Percentiles rank a stretch among this genome's conserved stretches.
phyloP scores from a whole-genome alignment of 495 filamentous ascomycete genomes.

The Podospora bellae-mahoneyi region DNA sequence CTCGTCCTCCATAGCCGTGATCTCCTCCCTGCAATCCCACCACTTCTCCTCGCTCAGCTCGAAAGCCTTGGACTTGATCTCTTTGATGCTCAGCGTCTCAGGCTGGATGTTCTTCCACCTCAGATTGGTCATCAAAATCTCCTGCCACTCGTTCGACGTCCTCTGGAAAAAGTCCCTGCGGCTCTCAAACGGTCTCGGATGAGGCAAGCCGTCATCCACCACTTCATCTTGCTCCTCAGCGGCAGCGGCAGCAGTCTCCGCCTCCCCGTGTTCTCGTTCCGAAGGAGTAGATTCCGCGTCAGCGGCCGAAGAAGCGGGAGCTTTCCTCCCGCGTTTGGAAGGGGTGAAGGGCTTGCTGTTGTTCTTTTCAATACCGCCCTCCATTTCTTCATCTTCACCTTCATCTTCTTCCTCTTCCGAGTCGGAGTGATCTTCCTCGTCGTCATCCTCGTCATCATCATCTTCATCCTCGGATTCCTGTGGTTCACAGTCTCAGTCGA shows the following conservation, averaged over 20 bases:
- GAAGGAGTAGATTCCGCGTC: slow-evolving; percentile 33
- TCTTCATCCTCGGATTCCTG: slow-evolving; percentile 66
- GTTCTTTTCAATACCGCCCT: slow-evolving; percentile 37
- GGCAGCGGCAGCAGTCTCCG: slow-evolving; percentile 38
- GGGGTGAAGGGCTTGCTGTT: slow-evolving; percentile 22
- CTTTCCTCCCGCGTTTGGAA: slow-evolving; percentile 50
- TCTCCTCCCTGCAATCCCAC: slow-evolving; percentile 98
- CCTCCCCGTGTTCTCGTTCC: slow-evolving; percentile 46
- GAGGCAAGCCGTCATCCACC: slow-evolving; percentile 57
- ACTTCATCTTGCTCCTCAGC: slow-evolving; percentile 17
- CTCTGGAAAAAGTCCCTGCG: slow-evolving; percentile 88
- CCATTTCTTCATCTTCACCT: slow-evolving; percentile 53
- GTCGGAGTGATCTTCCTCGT: slow-evolving; percentile 66
- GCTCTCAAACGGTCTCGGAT: slow-evolving; percentile 77
- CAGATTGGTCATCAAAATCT: slow-evolving; percentile 66
- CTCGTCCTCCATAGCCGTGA: slow-evolving; percentile 88
- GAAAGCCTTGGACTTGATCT: slow-evolving; percentile 86
- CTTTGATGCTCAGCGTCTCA: slow-evolving; percentile 74
- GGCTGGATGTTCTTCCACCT: slow-evolving; percentile 56
- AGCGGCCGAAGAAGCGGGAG: slow-evolving; percentile 24
- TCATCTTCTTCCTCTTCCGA: slow-evolving; percentile 60
- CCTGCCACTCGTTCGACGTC: slow-evolving; percentile 88
- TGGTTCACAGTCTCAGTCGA: slow-evolving; percentile 15
- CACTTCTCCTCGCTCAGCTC: slow-evolving; percentile 89
- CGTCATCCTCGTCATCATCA: slow-evolving; percentile 63